Conservation (phyloP, 208 protist species). For the Trypanosoma conorhini region DNA sequence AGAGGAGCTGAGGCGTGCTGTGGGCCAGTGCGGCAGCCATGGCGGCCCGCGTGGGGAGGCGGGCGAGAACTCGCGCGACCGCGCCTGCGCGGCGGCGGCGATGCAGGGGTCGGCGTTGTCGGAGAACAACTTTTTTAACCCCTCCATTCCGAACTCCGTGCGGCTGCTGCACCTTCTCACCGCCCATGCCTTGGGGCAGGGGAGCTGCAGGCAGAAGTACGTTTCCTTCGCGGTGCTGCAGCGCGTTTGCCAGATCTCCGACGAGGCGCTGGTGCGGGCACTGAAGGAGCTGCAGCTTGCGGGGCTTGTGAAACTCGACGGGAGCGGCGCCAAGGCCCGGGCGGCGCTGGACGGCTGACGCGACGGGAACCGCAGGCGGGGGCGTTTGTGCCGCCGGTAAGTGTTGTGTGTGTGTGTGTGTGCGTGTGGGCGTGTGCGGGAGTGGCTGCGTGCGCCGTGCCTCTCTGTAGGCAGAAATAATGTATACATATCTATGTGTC, state of each 20-base stretch:
- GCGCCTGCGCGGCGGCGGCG: neutral
- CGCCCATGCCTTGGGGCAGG: conserved; percentile 35
- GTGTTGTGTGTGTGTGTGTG: neutral
- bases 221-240: conserved; percentile 58
- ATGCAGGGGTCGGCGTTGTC: neutral
- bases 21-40: neutral
- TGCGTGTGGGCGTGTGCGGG: no score
- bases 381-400: no score
- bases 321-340: conserved; percentile 38
- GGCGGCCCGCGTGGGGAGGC: neutral
- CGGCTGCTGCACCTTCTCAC: conserved; percentile 67
- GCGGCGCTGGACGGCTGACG: conserved; percentile 31
- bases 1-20: conserved; percentile 33
- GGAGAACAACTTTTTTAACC: conserved; percentile 59
- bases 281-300: conserved; percentile 52
- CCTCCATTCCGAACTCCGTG: conserved; percentile 44
- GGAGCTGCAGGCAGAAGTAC: conserved; percentile 43
- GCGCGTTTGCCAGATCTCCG: conserved; percentile 56
- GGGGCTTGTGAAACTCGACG: conserved; percentile 27
- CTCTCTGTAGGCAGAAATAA: no score
- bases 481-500: neutral
- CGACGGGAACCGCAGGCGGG: neutral
- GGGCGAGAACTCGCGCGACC: conserved; percentile 1
- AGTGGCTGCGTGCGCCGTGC: neutral
- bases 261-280: conserved; percentile 50